Percentiles rank a stretch among this genome's conserved stretches.
Evolutionary conservation across 164 flowering plant species (phyloP).

Genomic region (Malania oleifera): DNA sequence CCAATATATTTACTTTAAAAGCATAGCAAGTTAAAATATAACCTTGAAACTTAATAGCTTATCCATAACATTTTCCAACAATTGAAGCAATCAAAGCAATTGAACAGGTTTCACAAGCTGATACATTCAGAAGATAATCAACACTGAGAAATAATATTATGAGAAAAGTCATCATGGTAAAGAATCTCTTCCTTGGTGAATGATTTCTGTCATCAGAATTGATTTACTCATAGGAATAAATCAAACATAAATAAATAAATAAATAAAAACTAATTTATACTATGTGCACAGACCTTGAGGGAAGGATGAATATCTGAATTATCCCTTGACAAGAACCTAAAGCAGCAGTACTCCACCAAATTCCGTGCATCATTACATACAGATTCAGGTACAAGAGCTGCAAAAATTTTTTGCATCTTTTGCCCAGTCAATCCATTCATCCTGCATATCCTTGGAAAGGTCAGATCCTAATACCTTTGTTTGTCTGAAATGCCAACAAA

Average conservation of each 20-base stretch:
- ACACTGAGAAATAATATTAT: no score
- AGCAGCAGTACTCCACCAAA: constrained; percentile 94
- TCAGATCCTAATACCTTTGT: constrained; percentile 17
- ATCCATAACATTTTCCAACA: no score
- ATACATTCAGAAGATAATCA: no score
- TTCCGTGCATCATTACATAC: constrained; percentile 55
- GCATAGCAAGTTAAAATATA: no score
- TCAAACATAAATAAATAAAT: constrained; percentile 2
- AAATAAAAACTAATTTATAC: neutral
- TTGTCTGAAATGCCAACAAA: neutral
- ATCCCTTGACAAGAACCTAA: constrained; percentile 91
- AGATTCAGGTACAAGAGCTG: constrained; percentile 69
- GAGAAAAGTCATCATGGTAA: no score
- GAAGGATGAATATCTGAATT: constrained; percentile 75
- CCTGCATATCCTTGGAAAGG: constrained; percentile 48
- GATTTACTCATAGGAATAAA: neutral
- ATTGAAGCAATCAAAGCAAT: no score
- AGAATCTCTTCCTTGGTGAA: no score
- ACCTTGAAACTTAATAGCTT: no score
- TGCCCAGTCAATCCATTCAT: constrained; percentile 89
- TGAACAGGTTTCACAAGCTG: no score
- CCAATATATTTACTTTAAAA: no score
- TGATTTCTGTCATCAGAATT: no score
- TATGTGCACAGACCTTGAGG: constrained; percentile 60
- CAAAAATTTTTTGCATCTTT: constrained; percentile 80